These are phyloP conservation scores for Theileria equi DNA, from an alignment of 169 alveolate species.

Conservation along the genomic window DNA sequence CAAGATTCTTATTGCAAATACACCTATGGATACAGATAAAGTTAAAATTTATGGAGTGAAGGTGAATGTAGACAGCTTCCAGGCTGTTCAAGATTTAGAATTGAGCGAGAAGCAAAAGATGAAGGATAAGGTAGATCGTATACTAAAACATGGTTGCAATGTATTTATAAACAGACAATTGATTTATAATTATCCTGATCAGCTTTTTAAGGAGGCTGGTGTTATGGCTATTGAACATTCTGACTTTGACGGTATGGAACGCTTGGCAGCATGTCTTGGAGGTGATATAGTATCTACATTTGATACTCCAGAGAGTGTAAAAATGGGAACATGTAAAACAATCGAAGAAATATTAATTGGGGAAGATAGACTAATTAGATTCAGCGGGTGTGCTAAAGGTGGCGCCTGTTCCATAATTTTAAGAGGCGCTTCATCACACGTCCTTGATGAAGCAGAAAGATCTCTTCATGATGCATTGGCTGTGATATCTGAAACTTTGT, in stretches of 20 bases:
- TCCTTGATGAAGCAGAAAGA: slow-evolving; percentile 99
- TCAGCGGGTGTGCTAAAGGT: slow-evolving; percentile 93
- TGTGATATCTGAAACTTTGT: slow-evolving; percentile 92
- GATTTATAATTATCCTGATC: slow-evolving; percentile 98
- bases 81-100: slow-evolving; percentile 97
- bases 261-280: slow-evolving; percentile 97
- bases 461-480: slow-evolving; percentile 99
- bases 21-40: slow-evolving; percentile 99
- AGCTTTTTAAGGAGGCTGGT: slow-evolving; percentile 92
- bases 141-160: slow-evolving; percentile 94
- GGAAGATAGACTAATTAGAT: slow-evolving; percentile 95
- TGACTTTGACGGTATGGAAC: slow-evolving; percentile 99
- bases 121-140: slow-evolving; percentile 96
- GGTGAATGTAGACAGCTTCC: slow-evolving; percentile 95
- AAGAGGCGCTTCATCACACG: slow-evolving; percentile 99
- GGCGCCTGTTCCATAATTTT: slow-evolving; percentile 96
- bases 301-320: slow-evolving; percentile 91
- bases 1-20: slow-evolving; percentile 93
- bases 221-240: slow-evolving; percentile 99
- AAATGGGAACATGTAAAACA: slow-evolving; percentile 92
- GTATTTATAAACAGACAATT: slow-evolving; percentile 98
- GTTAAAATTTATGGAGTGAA: slow-evolving; percentile 98
- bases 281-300: slow-evolving; percentile 98
- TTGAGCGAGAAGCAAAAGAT: slow-evolving; percentile 96
- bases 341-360: slow-evolving; percentile 98